Conservation (phyloP, 495 filamentous ascomycete genomes). For the Neurospora sp. region DNA sequence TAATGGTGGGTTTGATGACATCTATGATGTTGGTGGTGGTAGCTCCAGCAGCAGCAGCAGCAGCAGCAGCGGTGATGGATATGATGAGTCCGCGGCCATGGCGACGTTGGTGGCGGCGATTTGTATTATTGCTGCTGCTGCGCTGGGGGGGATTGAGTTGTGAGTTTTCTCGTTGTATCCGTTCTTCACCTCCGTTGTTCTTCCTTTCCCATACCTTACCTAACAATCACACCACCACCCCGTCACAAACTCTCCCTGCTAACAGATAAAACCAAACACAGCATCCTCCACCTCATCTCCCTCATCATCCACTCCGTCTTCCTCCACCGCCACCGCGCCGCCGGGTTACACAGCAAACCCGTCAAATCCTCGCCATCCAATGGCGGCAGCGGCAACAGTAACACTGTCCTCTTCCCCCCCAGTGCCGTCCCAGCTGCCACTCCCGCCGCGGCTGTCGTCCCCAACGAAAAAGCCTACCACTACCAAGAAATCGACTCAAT, state of each 20-base stretch:
- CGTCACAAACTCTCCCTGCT: background rate
- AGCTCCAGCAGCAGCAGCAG: too few relatives aligned
- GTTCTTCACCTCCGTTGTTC: background rate
- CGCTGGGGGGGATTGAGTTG: constrained; percentile 34
- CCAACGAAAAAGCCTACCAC: background rate
- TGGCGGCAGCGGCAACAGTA: background rate
- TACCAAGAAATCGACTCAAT: background rate
- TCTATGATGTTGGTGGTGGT: too few relatives aligned
- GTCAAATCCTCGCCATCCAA: background rate
- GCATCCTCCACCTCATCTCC: constrained; percentile 28
- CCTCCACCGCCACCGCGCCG: constrained; percentile 36
- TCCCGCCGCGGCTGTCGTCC: background rate
- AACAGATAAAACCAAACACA: constrained; percentile 10
- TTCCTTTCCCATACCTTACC: background rate
- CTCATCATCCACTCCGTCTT: constrained; percentile 29
- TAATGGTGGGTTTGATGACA: too few relatives aligned
- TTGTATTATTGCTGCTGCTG: constrained; percentile 7
- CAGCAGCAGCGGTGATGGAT: background rate
- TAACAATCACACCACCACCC: background rate
- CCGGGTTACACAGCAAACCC: constrained; percentile 31
- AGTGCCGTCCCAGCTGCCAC: background rate
- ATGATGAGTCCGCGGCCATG: background rate
- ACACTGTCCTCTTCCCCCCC: background rate
- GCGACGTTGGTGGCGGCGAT: background rate
- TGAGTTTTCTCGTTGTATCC: constrained; percentile 13